Conservation (phyloP, 805 yeast species). For the Candida easanensis region DNA sequence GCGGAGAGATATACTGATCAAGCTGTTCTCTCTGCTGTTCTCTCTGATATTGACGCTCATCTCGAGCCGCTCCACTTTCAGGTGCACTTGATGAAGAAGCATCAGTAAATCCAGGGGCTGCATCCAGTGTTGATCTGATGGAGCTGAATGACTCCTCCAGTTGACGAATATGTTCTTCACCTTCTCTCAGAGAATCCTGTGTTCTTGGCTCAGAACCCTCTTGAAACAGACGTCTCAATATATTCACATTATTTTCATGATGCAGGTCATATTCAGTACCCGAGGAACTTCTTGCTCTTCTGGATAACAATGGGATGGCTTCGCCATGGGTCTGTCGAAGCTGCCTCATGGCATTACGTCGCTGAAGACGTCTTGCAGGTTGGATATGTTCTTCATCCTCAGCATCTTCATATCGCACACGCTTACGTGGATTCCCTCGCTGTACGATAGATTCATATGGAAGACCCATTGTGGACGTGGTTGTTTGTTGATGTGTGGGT, state of each 20-base stretch:
- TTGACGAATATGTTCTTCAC: constrained; percentile 1
- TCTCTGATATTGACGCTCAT: neutral
- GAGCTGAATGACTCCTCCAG: neutral
- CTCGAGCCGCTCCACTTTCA: neutral
- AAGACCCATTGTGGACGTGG: no score
- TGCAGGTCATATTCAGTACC: no score
- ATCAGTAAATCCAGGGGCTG: neutral
- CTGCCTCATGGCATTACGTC: constrained; percentile 14
- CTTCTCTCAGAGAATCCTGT: constrained; percentile 1
- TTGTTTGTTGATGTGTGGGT: neutral
- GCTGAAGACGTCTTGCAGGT: constrained; percentile 8
- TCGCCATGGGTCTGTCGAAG: constrained; percentile 4
- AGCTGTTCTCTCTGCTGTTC: neutral
- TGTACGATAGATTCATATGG: constrained; percentile 5
- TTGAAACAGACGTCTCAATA: no score
- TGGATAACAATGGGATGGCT: neutral
- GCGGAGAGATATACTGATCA: neutral
- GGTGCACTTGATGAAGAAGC: neutral
- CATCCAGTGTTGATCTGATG: constrained; percentile 2
- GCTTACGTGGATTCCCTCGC: constrained; percentile 4
- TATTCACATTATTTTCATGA: no score
- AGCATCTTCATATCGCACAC: constrained; percentile 11
- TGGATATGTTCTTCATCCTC: constrained; percentile 2
- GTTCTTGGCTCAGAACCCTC: no score
- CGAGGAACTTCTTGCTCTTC: no score